phyloP scores from a whole-genome alignment of 805 yeast species.

The Candida ovalis region DNA sequence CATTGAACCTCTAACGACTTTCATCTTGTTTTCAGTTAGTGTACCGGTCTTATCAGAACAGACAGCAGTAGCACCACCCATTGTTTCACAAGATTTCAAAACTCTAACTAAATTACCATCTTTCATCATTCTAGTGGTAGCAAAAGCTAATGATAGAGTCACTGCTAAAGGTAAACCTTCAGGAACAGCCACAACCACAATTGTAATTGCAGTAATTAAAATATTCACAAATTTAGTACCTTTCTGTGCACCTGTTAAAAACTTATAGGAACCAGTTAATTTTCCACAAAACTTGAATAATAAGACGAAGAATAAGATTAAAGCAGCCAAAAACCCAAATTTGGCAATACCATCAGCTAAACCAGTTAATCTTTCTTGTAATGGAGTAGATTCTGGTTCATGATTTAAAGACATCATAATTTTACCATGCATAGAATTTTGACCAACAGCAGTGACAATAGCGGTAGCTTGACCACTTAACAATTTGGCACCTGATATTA shows the following conservation, averaged over 20 bases:
- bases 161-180: slow-evolving; percentile 98
- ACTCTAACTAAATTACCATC: slow-evolving; percentile 96
- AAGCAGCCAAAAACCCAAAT: slow-evolving; percentile 84
- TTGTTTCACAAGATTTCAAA: slow-evolving; percentile 90
- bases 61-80: slow-evolving; percentile 97
- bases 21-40: slow-evolving; percentile 89
- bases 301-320: slow-evolving; percentile 73
- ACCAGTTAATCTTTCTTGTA: slow-evolving; percentile 74
- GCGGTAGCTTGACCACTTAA: slow-evolving; percentile 84
- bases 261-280: slow-evolving; percentile 42
- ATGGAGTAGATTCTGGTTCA: slow-evolving; percentile 83
- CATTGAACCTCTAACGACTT: slow-evolving; percentile 73
- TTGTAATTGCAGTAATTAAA: slow-evolving; percentile 84
- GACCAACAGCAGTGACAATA: slow-evolving; percentile 87
- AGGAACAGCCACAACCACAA: slow-evolving; percentile 98
- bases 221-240: slow-evolving; percentile 83
- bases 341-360: slow-evolving; percentile 95
- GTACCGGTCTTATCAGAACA: slow-evolving; percentile 99
- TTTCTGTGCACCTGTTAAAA: slow-evolving; percentile 60
- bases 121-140: slow-evolving; percentile 96
- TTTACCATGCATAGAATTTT: slow-evolving; percentile 84
- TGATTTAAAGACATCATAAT: slow-evolving; percentile 77
- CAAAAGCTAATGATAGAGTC: slow-evolving; percentile 93
- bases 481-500: slow-evolving; percentile 88
- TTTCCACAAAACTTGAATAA: slow-evolving; percentile 72